Base-by-base conservation (phyloP, 495 filamentous ascomycete genomes). In the Trichocladium uniseriatum region DNA sequence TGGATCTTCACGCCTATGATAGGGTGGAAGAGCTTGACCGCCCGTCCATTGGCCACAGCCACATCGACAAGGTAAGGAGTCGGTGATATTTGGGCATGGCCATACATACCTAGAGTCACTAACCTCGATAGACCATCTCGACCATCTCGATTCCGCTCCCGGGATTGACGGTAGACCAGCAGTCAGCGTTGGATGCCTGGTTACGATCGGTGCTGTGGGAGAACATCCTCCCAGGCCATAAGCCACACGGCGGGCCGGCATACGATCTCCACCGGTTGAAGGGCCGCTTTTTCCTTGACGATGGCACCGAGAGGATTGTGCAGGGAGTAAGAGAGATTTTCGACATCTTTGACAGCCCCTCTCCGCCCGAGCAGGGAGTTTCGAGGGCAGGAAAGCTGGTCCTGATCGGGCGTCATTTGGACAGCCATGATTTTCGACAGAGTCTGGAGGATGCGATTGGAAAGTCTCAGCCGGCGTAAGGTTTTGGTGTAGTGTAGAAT, bases 1-100 rank as follows among this genome's bases (percentile, higher is more conserved):
- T 98, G 27, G 92, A 96, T 65, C 68, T 97, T 18, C 89, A 95
- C 65, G 94, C 92, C 1, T 98, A 96, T 60, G 87, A 97, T 56
- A 72, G 82, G 52, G 79, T 94, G 3, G 78, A 79, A 19, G 76
- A 71, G 38, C 61, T 92, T 27, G 80, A 88, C 54, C 77, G 80
- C 47, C 66, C 75, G 15, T 69, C 67, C 35, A 83, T 83, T 62
- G 84, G 84, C 0, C 81, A 88, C 59, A 84, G 83, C 58, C 82
- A 88, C 66, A 74, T 96, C 28, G 92, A 97, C 67, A 84, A 87
- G 45, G 87, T 88, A 36, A 39, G 4, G n/a, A 19, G 15, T n/a
- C n/a, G n/a, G n/a, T n/a, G n/a, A n/a, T n/a, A n/a, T n/a, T n/a
- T n/a, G n/a, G n/a, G n/a, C n/a, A n/a, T n/a, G n/a, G n/a, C n/a